Evolutionary conservation across 139 green algal genomes (phyloP), one percentile per base, ranked within the genome.

Genomic region (Volvox reticuliferus): DNA sequence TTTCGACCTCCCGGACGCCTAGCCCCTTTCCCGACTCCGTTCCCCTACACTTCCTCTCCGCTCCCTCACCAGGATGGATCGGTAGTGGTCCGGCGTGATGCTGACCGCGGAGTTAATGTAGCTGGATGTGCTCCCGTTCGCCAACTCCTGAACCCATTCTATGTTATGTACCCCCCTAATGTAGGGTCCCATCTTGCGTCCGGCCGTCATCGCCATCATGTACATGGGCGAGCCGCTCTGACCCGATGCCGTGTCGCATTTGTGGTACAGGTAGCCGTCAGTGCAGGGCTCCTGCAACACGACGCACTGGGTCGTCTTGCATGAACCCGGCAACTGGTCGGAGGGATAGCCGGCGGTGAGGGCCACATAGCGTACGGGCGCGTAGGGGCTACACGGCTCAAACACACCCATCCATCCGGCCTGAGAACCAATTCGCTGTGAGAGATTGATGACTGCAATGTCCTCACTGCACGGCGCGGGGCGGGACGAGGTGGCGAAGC

Each of bases 381-480:
- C 81, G 32, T 88, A 83, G 26, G 84, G 87, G 71, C 20, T 83
- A 83, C 93, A 95, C 28, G 84, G 90, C 63, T 92, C 88, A 36
- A 88, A 88, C 65, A 95, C 89, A 44, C 93, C 93, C 93, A 95
- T 95, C 80, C 91, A 93, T 2, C 93, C 93, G 1, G 93, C 85
- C 69, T 87, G 26, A 6, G 37, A 69, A 9, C 93, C 93, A n/a
- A 93, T 73, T 26, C 76, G 78, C 82, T 90, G 32, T 19, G 36
- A 61, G 12, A 95, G 84, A 12, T 86, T 92, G 26, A 95, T 88
- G 13, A 95, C 79, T 1, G 93, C 93, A 16, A 95, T 88, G 86
- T 95, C 93, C 63, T 75, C 87, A 3, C 78, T 92, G 73, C 67
- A 37, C 71, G 12, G 76, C 61, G 35, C 9, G 13, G 81, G 1